Evolutionary conservation across 371 early-diverging fungal species (phyloP).

Genomic region (Mucor circinelloides): DNA sequence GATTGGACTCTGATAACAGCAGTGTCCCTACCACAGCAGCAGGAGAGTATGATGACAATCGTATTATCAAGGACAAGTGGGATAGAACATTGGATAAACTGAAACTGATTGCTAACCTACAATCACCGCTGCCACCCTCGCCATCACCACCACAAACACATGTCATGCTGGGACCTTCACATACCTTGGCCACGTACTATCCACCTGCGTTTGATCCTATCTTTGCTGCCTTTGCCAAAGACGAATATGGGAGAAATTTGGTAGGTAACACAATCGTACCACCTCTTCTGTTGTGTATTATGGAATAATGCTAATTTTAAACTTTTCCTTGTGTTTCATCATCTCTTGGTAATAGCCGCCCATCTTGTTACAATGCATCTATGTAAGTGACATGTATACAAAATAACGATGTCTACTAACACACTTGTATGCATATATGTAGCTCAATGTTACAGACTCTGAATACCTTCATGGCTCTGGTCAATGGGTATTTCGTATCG

Average conservation of each 20-base stretch:
- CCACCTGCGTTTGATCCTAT: conserved; percentile 49
- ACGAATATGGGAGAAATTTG: conserved; percentile 46
- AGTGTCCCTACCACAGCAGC: background rate
- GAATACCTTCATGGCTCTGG: conserved; percentile 39
- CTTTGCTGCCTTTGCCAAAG: conserved; percentile 43
- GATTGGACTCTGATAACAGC: background rate
- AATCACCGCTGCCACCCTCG: background rate
- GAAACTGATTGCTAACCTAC: conserved; percentile 32
- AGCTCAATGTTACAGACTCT: conserved; percentile 62
- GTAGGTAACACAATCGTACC: conserved; percentile 21
- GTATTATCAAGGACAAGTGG: conserved; percentile 35
- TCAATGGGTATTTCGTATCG: conserved; percentile 67
- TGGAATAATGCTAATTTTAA: background rate
- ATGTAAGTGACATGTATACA: conserved; percentile 19
- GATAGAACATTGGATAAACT: conserved; percentile 43
- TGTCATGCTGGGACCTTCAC: conserved; percentile 16
- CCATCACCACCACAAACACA: conserved; percentile 1
- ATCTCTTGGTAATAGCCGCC: conserved; percentile 45
- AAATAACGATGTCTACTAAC: background rate
- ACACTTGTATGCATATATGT: background rate
- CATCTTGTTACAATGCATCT: conserved; percentile 42
- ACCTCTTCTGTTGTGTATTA: background rate
- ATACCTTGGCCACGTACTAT: conserved; percentile 43
- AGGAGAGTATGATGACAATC: conserved; percentile 9
- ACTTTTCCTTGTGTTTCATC: conserved; percentile 2